Evolutionary conservation across 208 protist species (phyloP), one percentile per base, ranked within the genome.

Genomic region (Trypanosomatidae sp.): DNA sequence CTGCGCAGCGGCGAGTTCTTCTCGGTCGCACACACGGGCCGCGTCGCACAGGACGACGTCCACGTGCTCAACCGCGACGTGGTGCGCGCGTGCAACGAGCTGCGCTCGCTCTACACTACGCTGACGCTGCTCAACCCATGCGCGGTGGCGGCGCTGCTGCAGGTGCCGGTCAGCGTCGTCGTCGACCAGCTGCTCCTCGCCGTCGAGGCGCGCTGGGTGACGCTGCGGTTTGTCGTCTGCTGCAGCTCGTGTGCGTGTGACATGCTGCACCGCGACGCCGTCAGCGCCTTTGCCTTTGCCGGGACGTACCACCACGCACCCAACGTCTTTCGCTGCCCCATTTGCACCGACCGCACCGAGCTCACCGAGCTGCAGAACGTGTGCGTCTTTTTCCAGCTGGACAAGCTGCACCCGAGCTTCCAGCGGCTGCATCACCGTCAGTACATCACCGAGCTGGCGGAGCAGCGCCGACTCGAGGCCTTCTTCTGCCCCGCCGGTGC

Each of bases 111-210:
- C 26, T 87, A 79, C 48, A 61, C 78, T 30, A 56, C 56, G 27
- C 71, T 91, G 43, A 78, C 71, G 0, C 41, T 91, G 7, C 81
- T 69, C 71, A 91, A 91, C 62, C 82, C 82, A 20, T 58, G 72
- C 0, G 63, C 61, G 1, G 40, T 91, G 3, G 50, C 76, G 1
- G 47, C 56, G 13, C 51, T 77, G n/a, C 52, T 87, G 19, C 71
- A 80, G 23, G 60, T 63, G 3, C 53, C 61, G 1, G 51, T 79
- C 13, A 51, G 56, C 8, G 62, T 69, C 30, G 82, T 91, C 10
- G 64, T 83, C 22, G 68, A 82, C 38, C 82, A 91, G 56, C 57
- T 91, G 13, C 59, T 91, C 0, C 64, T 91, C 1, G 82, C 65
- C 15, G 76, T 82, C 13, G 66, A 86, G 51, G 56, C 54, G 38